A percentile compares a stretch with the other conserved stretches of the same genome.
These are phyloP conservation scores for Fusarium paranaense DNA, from an alignment of 2,329 filamentous ascomycete genomes.

Conservation along the genomic window DNA sequence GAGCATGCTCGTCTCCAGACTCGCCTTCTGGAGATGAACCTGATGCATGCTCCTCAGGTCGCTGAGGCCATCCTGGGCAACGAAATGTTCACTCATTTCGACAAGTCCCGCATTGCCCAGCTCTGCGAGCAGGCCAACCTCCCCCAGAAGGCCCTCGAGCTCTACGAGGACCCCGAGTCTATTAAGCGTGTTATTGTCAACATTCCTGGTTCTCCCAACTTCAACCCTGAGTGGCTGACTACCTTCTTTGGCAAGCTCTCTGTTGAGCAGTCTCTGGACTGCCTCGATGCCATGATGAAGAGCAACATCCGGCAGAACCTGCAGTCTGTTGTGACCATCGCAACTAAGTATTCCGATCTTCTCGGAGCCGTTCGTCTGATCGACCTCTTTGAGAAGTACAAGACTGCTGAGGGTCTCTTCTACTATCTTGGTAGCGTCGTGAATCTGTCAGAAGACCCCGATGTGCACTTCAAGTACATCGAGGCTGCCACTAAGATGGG, in stretches of 20 bases:
- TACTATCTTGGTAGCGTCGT: slow-evolving; percentile 99
- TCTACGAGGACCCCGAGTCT: slow-evolving; percentile 89
- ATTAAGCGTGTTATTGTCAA: slow-evolving; percentile 93
- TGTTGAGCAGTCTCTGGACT: slow-evolving; percentile 94
- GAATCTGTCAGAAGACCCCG: slow-evolving; percentile 93
- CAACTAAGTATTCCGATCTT: slow-evolving; percentile 97
- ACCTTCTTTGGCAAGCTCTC: slow-evolving; percentile 95
- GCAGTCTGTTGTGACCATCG: slow-evolving; percentile 92
- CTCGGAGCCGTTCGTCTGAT: slow-evolving; percentile 89
- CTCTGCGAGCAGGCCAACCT: slow-evolving; percentile 95
- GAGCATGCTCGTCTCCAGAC: slow-evolving; percentile 96
- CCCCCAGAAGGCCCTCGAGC: slow-evolving; percentile 87
- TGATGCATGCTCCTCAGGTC: slow-evolving; percentile 95
- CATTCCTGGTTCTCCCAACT: slow-evolving; percentile 83
- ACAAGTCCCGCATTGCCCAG: slow-evolving; percentile 87
- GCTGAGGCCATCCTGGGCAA: slow-evolving; percentile 98
- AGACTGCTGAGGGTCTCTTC: slow-evolving; percentile 95
- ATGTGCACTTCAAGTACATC: slow-evolving; percentile 99
- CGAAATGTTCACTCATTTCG: slow-evolving; percentile 98
- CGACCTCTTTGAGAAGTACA: slow-evolving; percentile 96
- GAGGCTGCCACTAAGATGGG: slow-evolving; percentile 95
- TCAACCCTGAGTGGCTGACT: slow-evolving; percentile 91
- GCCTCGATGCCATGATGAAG: slow-evolving; percentile 95
- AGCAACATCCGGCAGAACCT: slow-evolving; percentile 97
- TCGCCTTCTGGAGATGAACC: slow-evolving; percentile 95